These are phyloP conservation scores for Diaporthe aspalathi DNA, from an alignment of 2,329 filamentous ascomycete genomes.

Conservation along the genomic window DNA sequence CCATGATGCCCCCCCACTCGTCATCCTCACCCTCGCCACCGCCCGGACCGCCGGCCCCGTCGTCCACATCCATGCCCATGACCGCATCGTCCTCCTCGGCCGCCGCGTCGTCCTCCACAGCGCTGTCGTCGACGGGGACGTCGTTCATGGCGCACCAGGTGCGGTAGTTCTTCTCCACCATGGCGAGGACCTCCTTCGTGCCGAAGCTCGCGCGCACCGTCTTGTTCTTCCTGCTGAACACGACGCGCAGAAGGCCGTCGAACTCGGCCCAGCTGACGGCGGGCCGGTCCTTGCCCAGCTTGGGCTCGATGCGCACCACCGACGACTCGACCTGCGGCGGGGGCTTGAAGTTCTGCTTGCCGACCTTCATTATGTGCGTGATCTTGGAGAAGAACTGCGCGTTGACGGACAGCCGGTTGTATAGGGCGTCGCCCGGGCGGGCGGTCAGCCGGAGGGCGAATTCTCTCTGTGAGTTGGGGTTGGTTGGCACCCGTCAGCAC, in stretches of 20 bases:
- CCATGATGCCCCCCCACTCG: constrained; percentile 62
- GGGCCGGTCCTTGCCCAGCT: constrained; percentile 79
- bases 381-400: constrained; percentile 84
- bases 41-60: constrained; percentile 54
- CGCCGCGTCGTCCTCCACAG: constrained; percentile 58
- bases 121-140: constrained; percentile 78
- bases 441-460: constrained; percentile 93
- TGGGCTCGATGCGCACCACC: constrained; percentile 90
- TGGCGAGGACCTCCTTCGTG: constrained; percentile 81
- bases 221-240: constrained; percentile 89
- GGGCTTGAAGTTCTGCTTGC: constrained; percentile 95
- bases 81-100: constrained; percentile 47
- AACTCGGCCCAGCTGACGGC: constrained; percentile 95
- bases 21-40: constrained; percentile 56
- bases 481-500: background rate
- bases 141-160: constrained; percentile 91
- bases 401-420: constrained; percentile 91
- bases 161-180: constrained; percentile 89
- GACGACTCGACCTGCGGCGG: constrained; percentile 93
- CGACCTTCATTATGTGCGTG: constrained; percentile 88
- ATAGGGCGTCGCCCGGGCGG: constrained; percentile 86
- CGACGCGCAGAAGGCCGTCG: constrained; percentile 87
- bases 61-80: constrained; percentile 51
- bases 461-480: constrained; percentile 84
- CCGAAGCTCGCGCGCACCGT: constrained; percentile 87